Evolutionary conservation across 2,329 filamentous ascomycete genomes (phyloP).

Genomic region (Dothistroma septosporum): DNA sequence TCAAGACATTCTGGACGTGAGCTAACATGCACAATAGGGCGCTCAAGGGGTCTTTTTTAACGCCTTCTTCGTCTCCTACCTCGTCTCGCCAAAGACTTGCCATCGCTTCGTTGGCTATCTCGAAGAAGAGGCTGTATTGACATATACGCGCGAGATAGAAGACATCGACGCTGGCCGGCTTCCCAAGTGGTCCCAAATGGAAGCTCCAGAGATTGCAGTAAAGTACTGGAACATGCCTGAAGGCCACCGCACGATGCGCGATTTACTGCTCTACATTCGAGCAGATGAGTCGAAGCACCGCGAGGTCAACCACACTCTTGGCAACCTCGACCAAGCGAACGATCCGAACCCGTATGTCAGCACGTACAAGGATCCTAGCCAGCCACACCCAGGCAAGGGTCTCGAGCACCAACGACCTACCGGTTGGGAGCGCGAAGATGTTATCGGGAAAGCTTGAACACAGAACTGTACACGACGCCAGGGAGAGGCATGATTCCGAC

Average conservation of each 20-base stretch:
- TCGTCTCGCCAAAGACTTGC: conserved; percentile 78
- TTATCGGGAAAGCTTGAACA: conserved; percentile 48
- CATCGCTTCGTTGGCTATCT: conserved; percentile 96
- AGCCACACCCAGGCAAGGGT: conserved; percentile 66
- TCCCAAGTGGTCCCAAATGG: conserved; percentile 73
- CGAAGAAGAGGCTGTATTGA: conserved; percentile 94
- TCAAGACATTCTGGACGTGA: not conserved
- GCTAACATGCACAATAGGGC: conserved; percentile 50
- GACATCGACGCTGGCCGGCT: conserved; percentile 83
- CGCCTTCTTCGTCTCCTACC: conserved; percentile 81
- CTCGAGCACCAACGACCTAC: conserved; percentile 60
- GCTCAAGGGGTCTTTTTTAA: conserved; percentile 98
- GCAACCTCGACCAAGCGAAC: conserved; percentile 76
- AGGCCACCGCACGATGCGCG: conserved; percentile 73
- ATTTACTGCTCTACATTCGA: conserved; percentile 81
- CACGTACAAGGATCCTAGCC: conserved; percentile 66
- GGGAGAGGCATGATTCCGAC: not conserved
- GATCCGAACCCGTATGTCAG: conserved; percentile 93
- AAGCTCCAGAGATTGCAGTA: conserved; percentile 82
- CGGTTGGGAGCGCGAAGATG: conserved; percentile 81
- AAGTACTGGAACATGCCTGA: conserved; percentile 95
- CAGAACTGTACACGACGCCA: not conserved
- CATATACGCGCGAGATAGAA: conserved; percentile 82
- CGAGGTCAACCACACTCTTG: conserved; percentile 92
- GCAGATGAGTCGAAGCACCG: conserved; percentile 77